These are phyloP conservation scores for Porpolomopsis calyptriformis DNA, from an alignment of 768 basidiomycete genomes.

Conservation along the genomic window DNA sequence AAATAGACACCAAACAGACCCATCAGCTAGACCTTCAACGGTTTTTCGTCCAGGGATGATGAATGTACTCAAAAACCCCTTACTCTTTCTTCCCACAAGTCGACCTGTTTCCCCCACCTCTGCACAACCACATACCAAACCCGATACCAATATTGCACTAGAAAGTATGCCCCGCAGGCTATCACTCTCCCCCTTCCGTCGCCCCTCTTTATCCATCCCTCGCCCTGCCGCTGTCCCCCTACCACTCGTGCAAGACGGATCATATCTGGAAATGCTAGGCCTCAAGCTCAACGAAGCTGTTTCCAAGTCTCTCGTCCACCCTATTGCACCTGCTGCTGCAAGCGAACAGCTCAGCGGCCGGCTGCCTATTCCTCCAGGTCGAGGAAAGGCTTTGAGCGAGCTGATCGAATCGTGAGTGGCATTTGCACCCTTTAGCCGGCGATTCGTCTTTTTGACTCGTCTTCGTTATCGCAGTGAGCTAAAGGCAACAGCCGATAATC, in stretches of 20 bases:
- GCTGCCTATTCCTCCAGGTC: constrained; percentile 63
- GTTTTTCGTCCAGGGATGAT: constrained; percentile 30
- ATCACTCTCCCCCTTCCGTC: constrained; percentile 48
- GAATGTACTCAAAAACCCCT: constrained; percentile 57
- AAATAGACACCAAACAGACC: constrained; percentile 14
- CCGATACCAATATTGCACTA: constrained; percentile 27
- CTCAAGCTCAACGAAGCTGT: constrained; percentile 76
- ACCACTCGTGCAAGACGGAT: constrained; percentile 62
- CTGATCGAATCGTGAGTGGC: constrained; percentile 59
- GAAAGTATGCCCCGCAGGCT: constrained; percentile 46
- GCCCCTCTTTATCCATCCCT: constrained; percentile 39
- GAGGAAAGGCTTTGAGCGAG: constrained; percentile 55
- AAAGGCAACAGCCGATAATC: constrained; percentile 49
- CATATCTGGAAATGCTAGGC: constrained; percentile 67
- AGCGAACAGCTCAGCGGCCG: constrained; percentile 54
- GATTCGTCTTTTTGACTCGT: constrained; percentile 9
- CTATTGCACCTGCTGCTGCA: constrained; percentile 39
- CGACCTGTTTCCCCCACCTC: constrained; percentile 55
- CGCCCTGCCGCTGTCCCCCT: constrained; percentile 26
- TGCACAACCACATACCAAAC: constrained; percentile 21
- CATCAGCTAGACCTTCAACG: constrained; percentile 5
- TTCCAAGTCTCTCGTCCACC: constrained; percentile 62
- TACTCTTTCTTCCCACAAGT: constrained; percentile 54
- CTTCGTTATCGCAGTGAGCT: constrained; percentile 59
- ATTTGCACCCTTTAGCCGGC: constrained; percentile 6